Conservation (phyloP, 2,329 filamentous ascomycete species). For the Colletotrichum tabaci region DNA sequence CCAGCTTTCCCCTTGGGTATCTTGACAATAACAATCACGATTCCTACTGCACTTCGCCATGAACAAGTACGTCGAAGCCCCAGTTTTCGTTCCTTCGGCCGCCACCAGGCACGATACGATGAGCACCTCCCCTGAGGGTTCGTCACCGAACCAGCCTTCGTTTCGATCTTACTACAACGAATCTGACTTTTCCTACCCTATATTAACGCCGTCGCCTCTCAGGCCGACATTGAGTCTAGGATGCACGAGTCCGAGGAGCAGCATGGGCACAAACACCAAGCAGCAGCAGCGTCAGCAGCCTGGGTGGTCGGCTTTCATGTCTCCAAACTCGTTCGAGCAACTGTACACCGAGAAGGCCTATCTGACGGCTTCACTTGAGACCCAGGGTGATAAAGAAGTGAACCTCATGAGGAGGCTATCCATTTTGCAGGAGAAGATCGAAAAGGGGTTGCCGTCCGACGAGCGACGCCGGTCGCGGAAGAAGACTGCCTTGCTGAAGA, state of each 20-base stretch:
- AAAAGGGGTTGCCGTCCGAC: constrained; percentile 35
- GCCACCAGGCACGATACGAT: neutral
- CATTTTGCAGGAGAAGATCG: constrained; percentile 52
- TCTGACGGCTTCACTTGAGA: constrained; percentile 58
- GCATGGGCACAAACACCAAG: constrained; percentile 15
- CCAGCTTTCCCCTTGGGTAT: neutral
- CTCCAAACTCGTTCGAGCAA: constrained; percentile 58
- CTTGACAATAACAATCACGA: neutral
- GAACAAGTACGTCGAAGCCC: constrained; percentile 30
- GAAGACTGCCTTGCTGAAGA: constrained; percentile 57
- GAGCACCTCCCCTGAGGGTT: neutral
- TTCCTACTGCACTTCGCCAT: neutral
- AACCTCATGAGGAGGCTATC: constrained; percentile 58
- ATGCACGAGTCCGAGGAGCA: neutral
- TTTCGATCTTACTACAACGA: neutral
- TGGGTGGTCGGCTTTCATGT: constrained; percentile 49
- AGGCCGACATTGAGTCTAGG: neutral
- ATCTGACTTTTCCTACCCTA: neutral
- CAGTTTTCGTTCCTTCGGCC: constrained; percentile 5
- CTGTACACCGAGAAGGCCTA: constrained; percentile 64
- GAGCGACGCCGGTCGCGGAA: constrained; percentile 55
- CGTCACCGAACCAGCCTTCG: neutral
- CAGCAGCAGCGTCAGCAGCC: constrained; percentile 22
- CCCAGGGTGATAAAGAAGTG: constrained; percentile 55
- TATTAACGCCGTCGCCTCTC: neutral